Evolutionary conservation across 179 eudicot species (phyloP).

Genomic region (Drosera spatulata): DNA sequence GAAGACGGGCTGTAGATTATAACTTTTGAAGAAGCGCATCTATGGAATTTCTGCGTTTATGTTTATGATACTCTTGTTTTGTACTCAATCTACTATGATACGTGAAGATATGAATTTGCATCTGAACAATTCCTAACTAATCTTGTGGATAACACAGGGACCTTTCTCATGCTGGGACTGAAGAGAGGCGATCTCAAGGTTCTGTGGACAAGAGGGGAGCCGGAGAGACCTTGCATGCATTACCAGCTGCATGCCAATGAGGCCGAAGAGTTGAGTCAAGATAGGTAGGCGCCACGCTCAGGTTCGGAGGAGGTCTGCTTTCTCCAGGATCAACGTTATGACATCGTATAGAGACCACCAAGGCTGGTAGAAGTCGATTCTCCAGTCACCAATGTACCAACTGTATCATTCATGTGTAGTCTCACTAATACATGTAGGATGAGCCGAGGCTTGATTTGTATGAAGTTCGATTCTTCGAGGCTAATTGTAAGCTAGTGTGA

Average conservation of each 20-base stretch:
- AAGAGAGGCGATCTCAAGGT: slow-evolving; percentile 57
- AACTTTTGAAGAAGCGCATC: too few relatives aligned
- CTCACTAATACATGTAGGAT: too few relatives aligned
- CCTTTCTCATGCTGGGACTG: slow-evolving; percentile 42
- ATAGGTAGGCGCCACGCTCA: slow-evolving; percentile 1
- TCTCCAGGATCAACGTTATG: too few relatives aligned
- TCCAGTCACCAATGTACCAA: too few relatives aligned
- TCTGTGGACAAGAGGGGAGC: slow-evolving; percentile 67
- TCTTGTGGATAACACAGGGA: slow-evolving; percentile 36
- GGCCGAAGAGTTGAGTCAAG: slow-evolving; percentile 16
- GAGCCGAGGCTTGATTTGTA: too few relatives aligned
- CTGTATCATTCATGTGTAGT: too few relatives aligned
- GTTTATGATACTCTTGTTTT: not conserved
- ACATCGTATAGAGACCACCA: too few relatives aligned
- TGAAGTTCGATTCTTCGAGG: too few relatives aligned
- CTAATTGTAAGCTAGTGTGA: too few relatives aligned
- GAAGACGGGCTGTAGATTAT: too few relatives aligned
- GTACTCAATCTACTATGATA: not conserved
- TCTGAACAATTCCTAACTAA: not conserved
- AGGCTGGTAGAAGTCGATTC: too few relatives aligned
- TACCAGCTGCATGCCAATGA: slow-evolving; percentile 14
- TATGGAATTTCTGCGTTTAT: not conserved
- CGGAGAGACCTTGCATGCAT: slow-evolving; percentile 63
- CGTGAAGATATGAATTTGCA: not conserved
- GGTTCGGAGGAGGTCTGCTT: too few relatives aligned